Evolutionary conservation across 2,329 filamentous ascomycete species (phyloP), one percentile per base, ranked within the genome.

Genomic region (Talaromyces funiculosus): DNA sequence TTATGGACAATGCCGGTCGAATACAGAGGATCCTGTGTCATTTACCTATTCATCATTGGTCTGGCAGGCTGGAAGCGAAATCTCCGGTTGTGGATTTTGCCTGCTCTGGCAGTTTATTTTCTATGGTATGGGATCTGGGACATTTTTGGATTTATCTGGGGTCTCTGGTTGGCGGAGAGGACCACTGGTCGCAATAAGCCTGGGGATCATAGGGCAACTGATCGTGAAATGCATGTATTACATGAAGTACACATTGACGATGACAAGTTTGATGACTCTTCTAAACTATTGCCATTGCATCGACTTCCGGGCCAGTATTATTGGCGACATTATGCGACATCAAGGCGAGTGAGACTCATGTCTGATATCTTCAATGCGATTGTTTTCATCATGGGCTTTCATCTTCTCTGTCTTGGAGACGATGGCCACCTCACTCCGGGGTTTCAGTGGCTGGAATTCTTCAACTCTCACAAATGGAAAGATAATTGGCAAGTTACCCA

Each of bases 1-100:
- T 38, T 68, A 1, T 69, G 67, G 67, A 69, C 66, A 22, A 69
- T 69, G 64, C 64, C 65, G 1, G 37, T 67, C 9, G 67, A 69
- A 26, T 65, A 66, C 24, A 58, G 65, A 3, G 66, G 67, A 3
- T 69, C 67, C 3, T 66, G 64, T 40, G 53, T 65, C 12, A 58
- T 67, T 22, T 68, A 67, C 26, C 60, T 68, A 2, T 55, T 67
- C 10, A 61, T 67, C 2, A 43, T 65, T 4, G 63, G 57, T 1
- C 61, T 67, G 18, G 60, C 65, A 6, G 57, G 61, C 20, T 68
- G 66, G 65, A 61, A 57, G 3, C 45, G 57, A n/a, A 60, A 43
- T 22, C 24, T 62, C 7, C 57, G 66, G 18, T 18, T 65, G 20
- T 64, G 53, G 42, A 37, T 61, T 10, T 49, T 66, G 9, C 60